Evolutionary conservation across 2,329 filamentous ascomycete genomes (phyloP).

Genomic region (Fusarium verticillioides): DNA sequence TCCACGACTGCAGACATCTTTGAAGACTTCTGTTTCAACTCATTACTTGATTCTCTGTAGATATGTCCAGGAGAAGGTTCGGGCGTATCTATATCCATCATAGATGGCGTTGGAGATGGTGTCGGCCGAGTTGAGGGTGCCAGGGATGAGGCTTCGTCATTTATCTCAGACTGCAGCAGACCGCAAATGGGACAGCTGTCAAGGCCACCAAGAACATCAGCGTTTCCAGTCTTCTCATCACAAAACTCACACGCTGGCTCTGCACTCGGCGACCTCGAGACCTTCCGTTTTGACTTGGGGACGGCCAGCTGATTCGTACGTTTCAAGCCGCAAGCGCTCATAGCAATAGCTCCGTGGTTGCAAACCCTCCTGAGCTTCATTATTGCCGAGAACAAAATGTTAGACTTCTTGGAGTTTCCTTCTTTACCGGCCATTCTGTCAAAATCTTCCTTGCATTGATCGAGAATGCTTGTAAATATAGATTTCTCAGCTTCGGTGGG

Average conservation of each 20-base stretch:
- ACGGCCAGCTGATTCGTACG: neutral
- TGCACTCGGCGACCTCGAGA: neutral
- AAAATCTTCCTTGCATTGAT: neutral
- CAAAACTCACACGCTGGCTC: neutral
- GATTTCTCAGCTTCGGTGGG: neutral
- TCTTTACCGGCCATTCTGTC: neutral
- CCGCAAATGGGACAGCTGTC: neutral
- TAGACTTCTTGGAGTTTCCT: neutral
- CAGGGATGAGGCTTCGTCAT: accelerated
- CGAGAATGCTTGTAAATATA: accelerated
- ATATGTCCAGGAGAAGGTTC: accelerated
- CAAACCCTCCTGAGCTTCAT: constrained; percentile 14
- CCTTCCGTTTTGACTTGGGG: accelerated
- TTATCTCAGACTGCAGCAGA: accelerated
- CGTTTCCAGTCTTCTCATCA: accelerated
- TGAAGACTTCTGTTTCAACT: neutral
- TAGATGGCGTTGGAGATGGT: accelerated
- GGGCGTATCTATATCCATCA: neutral
- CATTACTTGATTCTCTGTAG: no score
- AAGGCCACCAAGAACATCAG: accelerated
- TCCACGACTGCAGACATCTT: constrained; percentile 6
- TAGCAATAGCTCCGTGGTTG: neutral
- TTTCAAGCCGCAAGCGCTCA: accelerated
- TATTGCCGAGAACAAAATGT: neutral
- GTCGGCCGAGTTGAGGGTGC: neutral